Base-by-base conservation (phyloP, 768 basidiomycete species). In the Tricholoma hemisulphureum region DNA sequence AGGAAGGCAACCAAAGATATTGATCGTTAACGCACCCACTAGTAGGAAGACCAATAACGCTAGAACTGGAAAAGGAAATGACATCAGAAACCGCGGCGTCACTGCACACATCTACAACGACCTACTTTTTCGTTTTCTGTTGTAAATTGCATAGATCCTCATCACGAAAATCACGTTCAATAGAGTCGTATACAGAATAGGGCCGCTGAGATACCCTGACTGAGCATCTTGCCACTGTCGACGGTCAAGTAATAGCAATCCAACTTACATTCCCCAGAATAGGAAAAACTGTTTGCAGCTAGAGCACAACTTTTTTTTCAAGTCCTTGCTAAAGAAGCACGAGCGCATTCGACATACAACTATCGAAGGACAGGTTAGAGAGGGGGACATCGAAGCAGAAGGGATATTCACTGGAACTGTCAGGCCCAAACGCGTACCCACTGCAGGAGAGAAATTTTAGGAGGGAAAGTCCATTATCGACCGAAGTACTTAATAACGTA, bases 261-360 rank as follows among this genome's bases (percentile, higher is more conserved):
- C 16, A 9, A 51, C 51, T 51, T 31, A 51, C 51, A 51, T 32
- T 20, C 16, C 51, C 21, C 29, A 51, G 51, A 51, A 51, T 37
- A 51, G 31, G 51, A 34, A 34, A 32, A 34, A 51, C 10, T 23
- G 29, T 14, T 34, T 32, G 34, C 51, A 51, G 20, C 51, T 51
- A n/a, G n/a, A 34, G 10, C 14, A 20, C 7, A 20, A 50, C 29
- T 6, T 2, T n/a, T n/a, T n/a, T n/a, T n/a, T 32, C 6, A 13
- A 51, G 18, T 32, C 11, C 16, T 1, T 20, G 29, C 1, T 16
- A 7, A 5, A 28, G 5, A n/a, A 26, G 45, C 2, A 13, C 5
- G 5, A 48, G 10, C 6, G 16, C n/a, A 16, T 48, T 28, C 24
- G 8, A 48, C 45, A 24, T 51, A 51, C 51, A 34, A 51, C 51